These are phyloP conservation scores for Botrytis deweyae DNA, from an alignment of 2,329 filamentous ascomycete genomes.

Conservation along the genomic window DNA sequence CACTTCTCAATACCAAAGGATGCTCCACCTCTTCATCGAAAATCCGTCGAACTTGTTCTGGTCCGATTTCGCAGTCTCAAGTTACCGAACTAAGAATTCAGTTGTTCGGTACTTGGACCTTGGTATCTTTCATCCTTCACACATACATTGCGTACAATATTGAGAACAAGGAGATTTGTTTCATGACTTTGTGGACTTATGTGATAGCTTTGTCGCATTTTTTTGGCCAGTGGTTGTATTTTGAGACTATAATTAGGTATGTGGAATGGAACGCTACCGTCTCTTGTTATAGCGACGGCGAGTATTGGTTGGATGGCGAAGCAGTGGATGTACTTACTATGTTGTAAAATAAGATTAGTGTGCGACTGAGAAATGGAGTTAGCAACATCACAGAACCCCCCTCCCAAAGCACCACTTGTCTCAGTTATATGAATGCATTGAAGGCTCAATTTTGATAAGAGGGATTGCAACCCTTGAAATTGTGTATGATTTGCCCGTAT, in stretches of 20 bases:
- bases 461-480: background rate
- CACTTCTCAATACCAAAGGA: background rate
- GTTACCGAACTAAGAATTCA: constrained; percentile 66
- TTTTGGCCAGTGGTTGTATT: background rate
- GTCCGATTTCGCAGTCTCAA: background rate
- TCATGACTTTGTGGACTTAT: constrained; percentile 62
- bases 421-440: background rate
- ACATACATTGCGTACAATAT: constrained; percentile 66
- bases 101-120: constrained; percentile 69
- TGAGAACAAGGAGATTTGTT: constrained; percentile 54
- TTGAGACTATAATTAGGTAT: constrained; percentile 8
- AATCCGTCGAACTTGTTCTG: background rate
- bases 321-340: background rate
- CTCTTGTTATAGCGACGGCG: background rate
- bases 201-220: constrained; percentile 52
- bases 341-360: background rate
- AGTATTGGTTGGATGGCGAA: background rate
- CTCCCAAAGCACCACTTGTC: background rate
- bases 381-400: background rate
- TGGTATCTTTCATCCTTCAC: constrained; percentile 57
- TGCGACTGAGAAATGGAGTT: background rate
- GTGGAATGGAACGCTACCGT: background rate
- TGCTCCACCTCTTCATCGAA: background rate
- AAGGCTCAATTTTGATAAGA: background rate
- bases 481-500: background rate